Evolutionary conservation across 2,329 filamentous ascomycete species (phyloP), one percentile per base, ranked within the genome.

Genomic region (Apiospora kogelbergensis): DNA sequence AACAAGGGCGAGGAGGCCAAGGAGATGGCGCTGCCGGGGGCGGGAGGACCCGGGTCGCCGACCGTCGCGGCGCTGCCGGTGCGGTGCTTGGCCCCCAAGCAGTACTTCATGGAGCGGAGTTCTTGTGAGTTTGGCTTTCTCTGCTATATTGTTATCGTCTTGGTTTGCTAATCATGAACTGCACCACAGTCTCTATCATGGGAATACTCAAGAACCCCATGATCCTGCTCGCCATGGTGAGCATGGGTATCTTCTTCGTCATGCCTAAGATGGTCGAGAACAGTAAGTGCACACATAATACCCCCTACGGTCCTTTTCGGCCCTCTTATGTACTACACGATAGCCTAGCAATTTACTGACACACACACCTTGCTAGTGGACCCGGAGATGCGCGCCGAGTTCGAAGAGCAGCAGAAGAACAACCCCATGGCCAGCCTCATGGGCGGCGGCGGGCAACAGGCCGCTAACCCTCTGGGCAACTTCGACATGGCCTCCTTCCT

Each of bases 221-320:
- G 94, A 98, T 98, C 72, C 86, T 99, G 70, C 91, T 99, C 84
- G 94, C 92, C 5, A 81, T 97, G 42, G 90, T 96, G 46, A 94
- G 91, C 71, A 89, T 98, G 84, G 90, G 84, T 6, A 84, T 98
- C 73, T 94, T 97, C 72, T 87, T 98, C 75, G 95, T 95, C 73
- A 93, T 98, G 92, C 96, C 96, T 17, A 96, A 98, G 81, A 81
- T 99, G 68, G 90, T 98, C 84, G 95, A 98, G 66, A 98, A 96
- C 79, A 97, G 95, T 98, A 89, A 72, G 93, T 88, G n/a, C n/a
- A n/a, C n/a, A n/a, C n/a, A n/a, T n/a, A n/a, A n/a, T n/a, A n/a
- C n/a, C n/a, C n/a, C n/a, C n/a, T n/a, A n/a, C n/a, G n/a, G n/a
- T n/a, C n/a, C n/a, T n/a, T n/a, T n/a, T 48, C 7, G 63, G 15